Conservation (phyloP, 495 filamentous ascomycete species). For the Amphirosellinia nigrospora region DNA sequence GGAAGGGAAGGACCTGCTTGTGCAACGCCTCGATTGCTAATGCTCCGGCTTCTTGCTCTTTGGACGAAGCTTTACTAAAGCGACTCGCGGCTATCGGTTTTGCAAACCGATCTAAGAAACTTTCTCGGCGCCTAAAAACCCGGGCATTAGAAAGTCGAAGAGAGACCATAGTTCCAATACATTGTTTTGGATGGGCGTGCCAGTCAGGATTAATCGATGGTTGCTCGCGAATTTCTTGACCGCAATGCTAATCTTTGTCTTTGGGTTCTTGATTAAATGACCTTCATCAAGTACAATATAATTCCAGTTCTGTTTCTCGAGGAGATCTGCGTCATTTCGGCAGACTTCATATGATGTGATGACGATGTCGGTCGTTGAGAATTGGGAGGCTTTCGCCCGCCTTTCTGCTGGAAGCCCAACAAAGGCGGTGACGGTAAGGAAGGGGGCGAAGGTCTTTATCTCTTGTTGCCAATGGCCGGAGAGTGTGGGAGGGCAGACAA, state of each 20-base stretch:
- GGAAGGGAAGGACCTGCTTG: constrained; percentile 96
- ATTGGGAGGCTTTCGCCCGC: constrained; percentile 65
- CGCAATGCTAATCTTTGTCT: constrained; percentile 87
- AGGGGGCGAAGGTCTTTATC: constrained; percentile 91
- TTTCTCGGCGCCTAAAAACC: constrained; percentile 97
- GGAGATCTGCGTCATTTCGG: constrained; percentile 85
- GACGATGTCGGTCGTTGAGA: constrained; percentile 83
- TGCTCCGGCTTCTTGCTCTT: constrained; percentile 96
- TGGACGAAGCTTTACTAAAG: constrained; percentile 94
- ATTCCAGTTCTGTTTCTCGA: constrained; percentile 90
- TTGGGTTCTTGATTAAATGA: constrained; percentile 97
- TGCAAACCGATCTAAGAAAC: constrained; percentile 97
- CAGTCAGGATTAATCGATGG: constrained; percentile 93
- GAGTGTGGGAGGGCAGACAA: constrained; percentile 95
- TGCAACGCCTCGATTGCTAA: constrained; percentile 95
- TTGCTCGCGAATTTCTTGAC: constrained; percentile 90
- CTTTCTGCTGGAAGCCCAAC: constrained; percentile 87
- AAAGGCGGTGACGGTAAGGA: constrained; percentile 86
- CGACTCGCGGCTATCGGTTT: constrained; percentile 96
- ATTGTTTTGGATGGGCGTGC: constrained; percentile 98
- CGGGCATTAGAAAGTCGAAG: constrained; percentile 99
- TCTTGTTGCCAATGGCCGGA: constrained; percentile 99
- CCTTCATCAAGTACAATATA: constrained; percentile 97
- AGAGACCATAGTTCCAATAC: constrained; percentile 98
- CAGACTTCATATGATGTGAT: constrained; percentile 98